Evolutionary conservation across 2,329 filamentous ascomycete species (phyloP).

Genomic region (Xylariaceae sp.): DNA sequence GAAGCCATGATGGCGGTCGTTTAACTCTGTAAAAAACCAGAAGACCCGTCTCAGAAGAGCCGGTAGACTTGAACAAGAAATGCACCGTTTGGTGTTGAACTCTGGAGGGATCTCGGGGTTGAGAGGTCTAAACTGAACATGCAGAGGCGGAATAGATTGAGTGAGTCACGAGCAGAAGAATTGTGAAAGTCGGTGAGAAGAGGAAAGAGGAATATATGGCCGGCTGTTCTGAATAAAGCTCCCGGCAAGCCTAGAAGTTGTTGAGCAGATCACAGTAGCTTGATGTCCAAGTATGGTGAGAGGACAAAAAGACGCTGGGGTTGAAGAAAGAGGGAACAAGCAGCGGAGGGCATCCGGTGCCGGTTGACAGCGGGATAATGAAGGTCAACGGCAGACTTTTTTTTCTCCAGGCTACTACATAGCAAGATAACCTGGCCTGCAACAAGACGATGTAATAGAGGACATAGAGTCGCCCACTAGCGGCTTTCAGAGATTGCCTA

Average conservation of each 20-base stretch:
- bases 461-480: constrained; percentile 4
- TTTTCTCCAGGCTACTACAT: constrained; percentile 1
- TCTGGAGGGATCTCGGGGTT: constrained; percentile 20
- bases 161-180: constrained; percentile 36
- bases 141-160: constrained; percentile 30
- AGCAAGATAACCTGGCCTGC: constrained; percentile 18
- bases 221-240: constrained; percentile 27
- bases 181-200: constrained; percentile 40
- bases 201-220: constrained; percentile 37
- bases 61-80: constrained; percentile 26
- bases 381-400: constrained; percentile 20
- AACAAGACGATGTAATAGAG: constrained; percentile 21
- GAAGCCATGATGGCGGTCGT: constrained; percentile 42
- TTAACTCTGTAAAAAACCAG: constrained; percentile 9
- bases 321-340: constrained; percentile 21
- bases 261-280: constrained; percentile 31
- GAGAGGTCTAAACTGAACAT: constrained; percentile 28
- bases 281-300: constrained; percentile 26
- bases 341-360: constrained; percentile 19
- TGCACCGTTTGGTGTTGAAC: constrained; percentile 27
- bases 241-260: constrained; percentile 22
- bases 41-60: constrained; percentile 11
- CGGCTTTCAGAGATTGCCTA: constrained; percentile 18
- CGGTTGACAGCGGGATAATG: constrained; percentile 27
- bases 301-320: constrained; percentile 22